These are phyloP conservation scores for Danielozyma ontarioensis DNA, from an alignment of 805 yeast genomes.

Conservation along the genomic window DNA sequence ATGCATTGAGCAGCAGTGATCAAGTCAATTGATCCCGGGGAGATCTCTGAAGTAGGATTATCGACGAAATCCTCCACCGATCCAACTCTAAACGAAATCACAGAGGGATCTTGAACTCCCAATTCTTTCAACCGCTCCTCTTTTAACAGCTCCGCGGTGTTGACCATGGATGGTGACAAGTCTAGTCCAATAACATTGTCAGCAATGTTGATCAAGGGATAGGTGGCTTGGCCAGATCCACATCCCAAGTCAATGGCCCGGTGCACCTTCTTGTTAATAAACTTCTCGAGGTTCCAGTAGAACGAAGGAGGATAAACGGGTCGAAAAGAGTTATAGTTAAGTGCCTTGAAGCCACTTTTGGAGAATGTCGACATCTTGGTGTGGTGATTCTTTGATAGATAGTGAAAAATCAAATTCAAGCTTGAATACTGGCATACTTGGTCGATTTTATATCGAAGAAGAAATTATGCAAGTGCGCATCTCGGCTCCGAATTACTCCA, in stretches of 20 bases:
- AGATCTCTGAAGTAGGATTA: slow-evolving; percentile 8
- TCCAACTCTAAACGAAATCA: slow-evolving; percentile 27
- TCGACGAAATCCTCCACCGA: slow-evolving; percentile 27
- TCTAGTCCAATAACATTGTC: slow-evolving; percentile 42
- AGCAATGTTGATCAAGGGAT: slow-evolving; percentile 37
- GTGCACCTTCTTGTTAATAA: slow-evolving; percentile 14
- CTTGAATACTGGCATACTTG: too few species aligned
- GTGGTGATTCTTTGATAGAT: neutral
- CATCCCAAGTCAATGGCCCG: slow-evolving; percentile 43
- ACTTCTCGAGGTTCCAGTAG: slow-evolving; percentile 23
- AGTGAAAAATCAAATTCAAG: neutral
- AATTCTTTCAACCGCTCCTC: slow-evolving; percentile 17
- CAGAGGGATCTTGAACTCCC: slow-evolving; percentile 16
- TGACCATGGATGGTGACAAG: slow-evolving; percentile 43
- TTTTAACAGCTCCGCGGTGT: slow-evolving; percentile 32
- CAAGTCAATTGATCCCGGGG: slow-evolving; percentile 9
- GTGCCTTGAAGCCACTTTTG: slow-evolving; percentile 25
- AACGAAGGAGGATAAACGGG: slow-evolving; percentile 38
- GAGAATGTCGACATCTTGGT: slow-evolving; percentile 31
- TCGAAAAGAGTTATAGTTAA: slow-evolving; percentile 32
- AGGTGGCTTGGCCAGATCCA: slow-evolving; percentile 50
- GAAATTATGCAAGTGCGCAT: too few species aligned
- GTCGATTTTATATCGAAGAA: neutral
- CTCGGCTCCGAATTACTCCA: too few species aligned
- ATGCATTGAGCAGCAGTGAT: slow-evolving; percentile 15